Base-by-base conservation (phyloP, 306 rosid species). In the Quercus berberidifolia region DNA sequence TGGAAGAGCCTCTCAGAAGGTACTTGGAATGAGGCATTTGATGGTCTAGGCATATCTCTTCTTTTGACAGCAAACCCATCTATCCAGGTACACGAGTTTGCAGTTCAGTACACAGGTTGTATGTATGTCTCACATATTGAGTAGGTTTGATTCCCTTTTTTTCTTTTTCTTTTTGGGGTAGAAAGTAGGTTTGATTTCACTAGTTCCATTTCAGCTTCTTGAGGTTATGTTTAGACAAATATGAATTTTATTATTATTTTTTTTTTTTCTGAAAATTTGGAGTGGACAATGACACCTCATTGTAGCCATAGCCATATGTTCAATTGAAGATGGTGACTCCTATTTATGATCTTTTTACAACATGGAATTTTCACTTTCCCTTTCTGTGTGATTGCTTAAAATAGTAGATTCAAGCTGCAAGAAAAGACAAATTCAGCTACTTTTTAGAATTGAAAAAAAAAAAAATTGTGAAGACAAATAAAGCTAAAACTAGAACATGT, bases 41-140 rank as follows among this genome's bases (percentile, higher is more conserved):
- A 86, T 23, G 99, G 99, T 80, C 97, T 94, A 6, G 96, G 87
- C 74, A 92, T 94, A 86, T 94, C 99, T 73, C 92, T 94, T 80
- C 91, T 94, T 81, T 89, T 94, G 88, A 94, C 99, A 74, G 69
- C 95, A 83, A 94, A 94, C 83, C 99, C 97, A 71, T 84, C 99
- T 74, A 94, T 94, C 76, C 99, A 94, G 94, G 97, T 94, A 87
- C 71, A 46, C 21, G 21, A 56, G 68, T 31, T 35, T 73, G 55
- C 12, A 31, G 54, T 70, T 68, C 26, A 0, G 70, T 56, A 3
- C 30, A 69, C 18, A 38, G 49, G 31, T 51, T 73, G 12, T 68
- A 26, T 80, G 64, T 81, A 55, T 73, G 73, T 51, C 80, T 79
- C 52, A 59, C 77, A 43, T 49, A n/a, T 71, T 71, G 62, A 71